A percentile compares a stretch with the other conserved stretches of the same genome.
These are phyloP conservation scores for Picochlorum sp. DNA, from an alignment of 139 green algal species.

Conservation along the genomic window DNA sequence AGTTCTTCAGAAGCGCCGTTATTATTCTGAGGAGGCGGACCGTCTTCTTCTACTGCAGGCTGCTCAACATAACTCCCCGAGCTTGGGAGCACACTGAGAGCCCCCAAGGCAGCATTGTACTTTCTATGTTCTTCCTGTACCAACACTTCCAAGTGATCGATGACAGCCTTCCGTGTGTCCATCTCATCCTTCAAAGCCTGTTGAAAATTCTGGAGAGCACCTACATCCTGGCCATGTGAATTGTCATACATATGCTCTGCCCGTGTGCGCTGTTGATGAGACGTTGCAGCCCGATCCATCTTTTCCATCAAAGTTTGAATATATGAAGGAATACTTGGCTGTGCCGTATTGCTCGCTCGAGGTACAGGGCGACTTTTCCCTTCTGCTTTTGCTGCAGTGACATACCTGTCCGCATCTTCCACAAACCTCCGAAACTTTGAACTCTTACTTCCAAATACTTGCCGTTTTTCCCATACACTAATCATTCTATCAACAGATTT, in stretches of 20 bases:
- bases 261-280: too few relatives aligned
- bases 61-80: constrained; percentile 6
- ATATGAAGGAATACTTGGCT: neutral
- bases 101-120: neutral
- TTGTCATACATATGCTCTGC: too few relatives aligned
- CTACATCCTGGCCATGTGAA: too few relatives aligned
- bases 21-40: neutral
- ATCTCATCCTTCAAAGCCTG: constrained; percentile 1
- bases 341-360: neutral
- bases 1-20: neutral
- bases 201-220: neutral
- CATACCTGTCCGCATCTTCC: constrained; percentile 5
- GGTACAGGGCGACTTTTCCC: neutral
- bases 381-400: neutral
- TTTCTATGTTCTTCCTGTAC: neutral
- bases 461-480: constrained; percentile 46
- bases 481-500: constrained; percentile 26
- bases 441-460: constrained; percentile 23
- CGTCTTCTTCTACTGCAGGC: neutral
- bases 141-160: constrained; percentile 1
- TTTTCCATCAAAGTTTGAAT: neutral
- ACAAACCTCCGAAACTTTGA: constrained; percentile 24
- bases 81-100: neutral
- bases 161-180: neutral
- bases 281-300: too few relatives aligned